Evolutionary conservation across 805 yeast species (phyloP), one percentile per base, ranked within the genome.

Genomic region (Sugiyamaella mastotermitis): DNA sequence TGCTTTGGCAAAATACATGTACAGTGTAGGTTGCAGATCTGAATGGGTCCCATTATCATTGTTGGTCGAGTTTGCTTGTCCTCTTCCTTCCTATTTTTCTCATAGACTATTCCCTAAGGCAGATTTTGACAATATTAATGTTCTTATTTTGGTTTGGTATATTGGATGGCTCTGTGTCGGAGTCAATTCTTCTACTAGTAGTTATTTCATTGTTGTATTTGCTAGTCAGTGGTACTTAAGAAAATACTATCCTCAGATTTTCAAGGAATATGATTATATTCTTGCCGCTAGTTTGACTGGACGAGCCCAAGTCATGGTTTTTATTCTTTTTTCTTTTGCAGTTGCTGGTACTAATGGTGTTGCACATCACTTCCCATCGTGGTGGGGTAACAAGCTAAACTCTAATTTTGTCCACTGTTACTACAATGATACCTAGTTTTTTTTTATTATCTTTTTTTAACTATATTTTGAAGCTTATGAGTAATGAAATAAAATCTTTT

Each of bases 201-300:
- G 46, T 27, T 57, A 47, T 48, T 57, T 56, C 46, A 49, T 54
- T 27, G 39, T 70, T 34, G 68, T 74, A 17, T 63, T 59, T 43
- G 39, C 57, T 22, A 72, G 71, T 62, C 71, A 69, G 66, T 66
- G 64, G 50, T 56, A 59, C 41, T 51, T 71, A 41, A 66, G 69
- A 38, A 57, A 58, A 38, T 56, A 62, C 45, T 68, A 68, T 47
- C 56, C 68, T 6, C 49, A 56, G 19, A 68, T 75, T 74, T 72
- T 76, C 75, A 71, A 68, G 41, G 69, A 69, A 53, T 72, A 71
- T 54, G 69, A 71, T 49, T 72, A 71, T 49, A 62, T 72, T 13
- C 53, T 72, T 38, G 65, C 71, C 27, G 65, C 72, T 40, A 74
- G 72, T 3, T 55, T 71, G 11, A 67, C 72, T 3, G 72, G 74